Base-by-base conservation (phyloP, 305 asterid species). In the Fraxinus greggii region DNA sequence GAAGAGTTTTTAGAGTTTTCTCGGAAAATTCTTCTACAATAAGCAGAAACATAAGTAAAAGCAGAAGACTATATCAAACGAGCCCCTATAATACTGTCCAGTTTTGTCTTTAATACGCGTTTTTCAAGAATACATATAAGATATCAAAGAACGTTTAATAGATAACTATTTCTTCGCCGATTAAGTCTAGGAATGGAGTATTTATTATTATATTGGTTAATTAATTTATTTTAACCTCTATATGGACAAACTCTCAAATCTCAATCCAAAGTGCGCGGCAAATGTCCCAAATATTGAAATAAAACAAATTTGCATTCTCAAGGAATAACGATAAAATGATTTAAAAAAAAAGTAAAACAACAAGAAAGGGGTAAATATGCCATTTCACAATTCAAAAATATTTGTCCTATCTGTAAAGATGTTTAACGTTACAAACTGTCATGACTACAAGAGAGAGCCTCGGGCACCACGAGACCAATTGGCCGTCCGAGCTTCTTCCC, bases 391-490 rank as follows among this genome's bases (percentile, higher is more conserved):
- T 82, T 59, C 26, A 63, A 85, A 77, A 73, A 3, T 75, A 5
- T 4, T 59, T 17, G 63, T 51, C 63, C 63, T 51, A 51, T 17
- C 56, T 45, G 56, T 3, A 13, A 13, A 13, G 21, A 17, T 26
- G 38, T 56, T 56, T 77, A 35, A 79, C 80, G 78, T 77, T 42
- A 29, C 73, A 29, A 51, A 75, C 80, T 40, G 48, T 29, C 56
- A 12, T 24, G 24, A 17, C 21, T 51, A 17, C 63, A 51, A 51
- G 63, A 63, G 63, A 63, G 59, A 56, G 70, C 7, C 63, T 85
- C 89, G 89, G 85, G 79, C 79, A 85, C 72, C 83, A 48, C 78
- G 32, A 33, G 72, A 56, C 56, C 86, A 75, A 79, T 78, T 85
- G 78, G 79, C 75, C 82, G 84, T 85, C 82, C 82, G 67, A 65